A percentile compares a stretch with the other conserved stretches of the same genome.
Conservation (phyloP, 495 filamentous ascomycete genomes). For the Xylaria bambusicola region DNA sequence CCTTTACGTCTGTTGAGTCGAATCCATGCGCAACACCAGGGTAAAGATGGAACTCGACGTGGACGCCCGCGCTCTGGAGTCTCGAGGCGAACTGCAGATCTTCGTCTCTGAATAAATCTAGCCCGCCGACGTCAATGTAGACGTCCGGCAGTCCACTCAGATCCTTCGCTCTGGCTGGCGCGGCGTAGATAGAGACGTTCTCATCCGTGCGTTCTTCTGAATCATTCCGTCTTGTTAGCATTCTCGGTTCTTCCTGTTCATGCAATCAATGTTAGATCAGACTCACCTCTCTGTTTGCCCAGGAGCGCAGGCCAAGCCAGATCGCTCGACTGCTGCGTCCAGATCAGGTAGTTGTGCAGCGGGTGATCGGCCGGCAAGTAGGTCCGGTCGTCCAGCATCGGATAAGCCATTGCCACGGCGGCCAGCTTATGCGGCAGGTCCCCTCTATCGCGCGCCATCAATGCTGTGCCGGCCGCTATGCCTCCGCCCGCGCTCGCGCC, state of each 20-base stretch:
- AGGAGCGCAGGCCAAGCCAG: constrained; percentile 39
- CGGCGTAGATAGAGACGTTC: constrained; percentile 30
- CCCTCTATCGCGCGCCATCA: constrained; percentile 37
- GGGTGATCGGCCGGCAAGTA: constrained; percentile 24
- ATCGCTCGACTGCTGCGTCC: constrained; percentile 36
- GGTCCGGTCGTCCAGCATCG: constrained; percentile 48
- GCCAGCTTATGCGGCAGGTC: constrained; percentile 29
- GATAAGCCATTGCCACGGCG: constrained; percentile 38
- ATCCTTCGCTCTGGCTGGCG: constrained; percentile 35
- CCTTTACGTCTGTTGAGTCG: constrained; percentile 24
- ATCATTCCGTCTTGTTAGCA: constrained; percentile 8
- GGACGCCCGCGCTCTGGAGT: constrained; percentile 40
- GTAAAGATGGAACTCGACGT: constrained; percentile 54
- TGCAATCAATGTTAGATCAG: background rate
- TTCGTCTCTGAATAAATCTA: constrained; percentile 50
- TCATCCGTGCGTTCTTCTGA: constrained; percentile 16
- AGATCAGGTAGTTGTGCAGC: constrained; percentile 33
- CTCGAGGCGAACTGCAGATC: constrained; percentile 39
- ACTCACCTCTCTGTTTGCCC: constrained; percentile 19
- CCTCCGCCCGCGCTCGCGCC: constrained; percentile 47
- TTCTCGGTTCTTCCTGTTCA: background rate
- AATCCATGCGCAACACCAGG: constrained; percentile 52
- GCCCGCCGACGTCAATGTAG: constrained; percentile 39
- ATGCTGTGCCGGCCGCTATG: constrained; percentile 34
- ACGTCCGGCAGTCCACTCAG: constrained; percentile 38